A percentile compares a stretch with the other conserved stretches of the same genome.
Conservation (phyloP, 163 green algal species). For the Coccomyxa subellipsoidea region DNA sequence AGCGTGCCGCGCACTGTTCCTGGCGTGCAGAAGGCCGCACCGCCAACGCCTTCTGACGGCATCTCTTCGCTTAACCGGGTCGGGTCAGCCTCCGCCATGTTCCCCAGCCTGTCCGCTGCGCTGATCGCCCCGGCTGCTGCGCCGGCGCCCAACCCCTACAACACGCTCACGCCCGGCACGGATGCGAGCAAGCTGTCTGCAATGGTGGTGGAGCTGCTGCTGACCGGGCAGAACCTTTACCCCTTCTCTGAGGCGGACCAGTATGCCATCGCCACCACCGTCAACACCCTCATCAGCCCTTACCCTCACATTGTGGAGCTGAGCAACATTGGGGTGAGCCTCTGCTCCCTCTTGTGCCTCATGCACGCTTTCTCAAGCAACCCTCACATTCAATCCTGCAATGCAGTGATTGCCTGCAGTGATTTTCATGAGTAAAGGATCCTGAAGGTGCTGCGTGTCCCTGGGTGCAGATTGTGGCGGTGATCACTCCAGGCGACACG, state of each 20-base stretch:
- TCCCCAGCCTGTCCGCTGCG: background rate
- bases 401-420: background rate
- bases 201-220: conserved; percentile 12
- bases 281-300: background rate
- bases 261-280: background rate
- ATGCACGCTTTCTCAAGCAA: background rate
- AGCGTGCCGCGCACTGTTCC: background rate
- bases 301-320: background rate
- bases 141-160: background rate
- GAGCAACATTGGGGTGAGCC: conserved; percentile 2
- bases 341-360: background rate
- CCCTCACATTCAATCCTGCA: background rate
- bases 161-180: background rate
- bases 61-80: background rate
- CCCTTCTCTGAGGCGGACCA: background rate
- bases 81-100: background rate
- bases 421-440: no score
- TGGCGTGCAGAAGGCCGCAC: background rate
- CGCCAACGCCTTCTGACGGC: background rate
- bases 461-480: conserved; percentile 7
- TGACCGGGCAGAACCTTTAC: conserved; percentile 2
- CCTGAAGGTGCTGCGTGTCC: no score
- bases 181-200: background rate
- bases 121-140: background rate
- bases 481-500: background rate